These are phyloP conservation scores for Ploettnerulaceae sp. DNA, from an alignment of 2,329 filamentous ascomycete genomes.

Conservation along the genomic window DNA sequence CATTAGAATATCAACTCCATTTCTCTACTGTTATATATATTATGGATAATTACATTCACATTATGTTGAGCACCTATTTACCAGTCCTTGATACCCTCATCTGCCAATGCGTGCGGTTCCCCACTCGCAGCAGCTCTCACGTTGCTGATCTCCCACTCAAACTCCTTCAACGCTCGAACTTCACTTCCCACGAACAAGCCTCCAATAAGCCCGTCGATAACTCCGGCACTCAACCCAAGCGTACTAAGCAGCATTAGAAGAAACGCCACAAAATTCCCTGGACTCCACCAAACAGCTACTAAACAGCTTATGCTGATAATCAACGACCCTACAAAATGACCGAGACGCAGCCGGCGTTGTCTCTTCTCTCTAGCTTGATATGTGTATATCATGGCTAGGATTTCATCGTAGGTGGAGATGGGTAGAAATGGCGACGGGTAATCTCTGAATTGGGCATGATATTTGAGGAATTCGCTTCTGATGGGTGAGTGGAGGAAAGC, in stretches of 20 bases:
- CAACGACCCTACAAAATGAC: constrained; percentile 68
- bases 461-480: constrained; percentile 18
- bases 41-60: background rate
- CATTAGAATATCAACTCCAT: background rate
- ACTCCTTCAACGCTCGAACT: constrained; percentile 77
- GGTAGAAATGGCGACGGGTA: constrained; percentile 35
- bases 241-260: constrained; percentile 74
- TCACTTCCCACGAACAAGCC: constrained; percentile 83
- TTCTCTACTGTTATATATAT: background rate
- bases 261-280: constrained; percentile 71
- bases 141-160: constrained; percentile 85
- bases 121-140: constrained; percentile 42
- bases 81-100: constrained; percentile 32
- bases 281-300: constrained; percentile 81
- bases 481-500: constrained; percentile 27
- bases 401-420: constrained; percentile 59
- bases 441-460: constrained; percentile 25
- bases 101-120: constrained; percentile 22
- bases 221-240: constrained; percentile 69
- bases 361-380: constrained; percentile 67
- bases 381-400: constrained; percentile 62
- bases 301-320: constrained; percentile 67
- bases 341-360: constrained; percentile 66
- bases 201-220: constrained; percentile 80
- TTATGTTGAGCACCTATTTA: constrained; percentile 11